A percentile compares a stretch with the other conserved stretches of the same genome.
These are phyloP conservation scores for Aspergillus eucalypticola DNA, from an alignment of 2,329 filamentous ascomycete genomes.

Conservation along the genomic window DNA sequence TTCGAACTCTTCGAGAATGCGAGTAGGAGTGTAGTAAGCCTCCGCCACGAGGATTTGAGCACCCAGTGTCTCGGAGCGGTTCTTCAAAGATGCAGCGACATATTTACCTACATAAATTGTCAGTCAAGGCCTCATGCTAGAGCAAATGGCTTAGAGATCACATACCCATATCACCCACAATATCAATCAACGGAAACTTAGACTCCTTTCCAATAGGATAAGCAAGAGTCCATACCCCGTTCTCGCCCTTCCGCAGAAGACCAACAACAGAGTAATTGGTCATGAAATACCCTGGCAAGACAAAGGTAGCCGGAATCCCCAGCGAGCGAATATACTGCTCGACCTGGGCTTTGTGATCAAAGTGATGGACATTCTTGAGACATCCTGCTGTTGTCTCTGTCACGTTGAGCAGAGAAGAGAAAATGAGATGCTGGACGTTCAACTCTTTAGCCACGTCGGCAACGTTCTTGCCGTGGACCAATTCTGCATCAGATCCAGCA, in stretches of 20 bases:
- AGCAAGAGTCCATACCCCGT: slow-evolving; percentile 29
- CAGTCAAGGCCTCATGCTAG: not conserved
- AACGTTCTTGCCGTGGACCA: slow-evolving; percentile 39
- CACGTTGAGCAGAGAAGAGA: slow-evolving; percentile 38
- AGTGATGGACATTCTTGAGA: slow-evolving; percentile 37
- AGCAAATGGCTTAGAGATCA: not conserved
- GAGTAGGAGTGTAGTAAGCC: slow-evolving; percentile 40
- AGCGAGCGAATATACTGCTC: slow-evolving; percentile 39
- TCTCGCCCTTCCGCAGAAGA: slow-evolving; percentile 30
- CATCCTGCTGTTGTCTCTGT: slow-evolving; percentile 36
- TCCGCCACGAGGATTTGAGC: slow-evolving; percentile 49
- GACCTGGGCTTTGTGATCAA: slow-evolving; percentile 45
- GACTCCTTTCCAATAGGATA: slow-evolving; percentile 29
- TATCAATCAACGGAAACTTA: slow-evolving; percentile 49
- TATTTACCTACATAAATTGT: slow-evolving; percentile 18
- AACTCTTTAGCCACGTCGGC: slow-evolving; percentile 40
- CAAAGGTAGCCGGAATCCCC: slow-evolving; percentile 42
- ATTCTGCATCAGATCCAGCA: slow-evolving; percentile 24
- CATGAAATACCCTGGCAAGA: slow-evolving; percentile 48
- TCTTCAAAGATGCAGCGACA: slow-evolving; percentile 34
- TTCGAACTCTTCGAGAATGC: slow-evolving; percentile 44
- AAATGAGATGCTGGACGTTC: slow-evolving; percentile 43
- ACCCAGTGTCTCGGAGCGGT: slow-evolving; percentile 48
- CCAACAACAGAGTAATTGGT: slow-evolving; percentile 33
- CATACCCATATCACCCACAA: slow-evolving; percentile 25